These are phyloP conservation scores for Hypoxylon fuscum DNA, from an alignment of 495 filamentous ascomycete species.

Conservation along the genomic window DNA sequence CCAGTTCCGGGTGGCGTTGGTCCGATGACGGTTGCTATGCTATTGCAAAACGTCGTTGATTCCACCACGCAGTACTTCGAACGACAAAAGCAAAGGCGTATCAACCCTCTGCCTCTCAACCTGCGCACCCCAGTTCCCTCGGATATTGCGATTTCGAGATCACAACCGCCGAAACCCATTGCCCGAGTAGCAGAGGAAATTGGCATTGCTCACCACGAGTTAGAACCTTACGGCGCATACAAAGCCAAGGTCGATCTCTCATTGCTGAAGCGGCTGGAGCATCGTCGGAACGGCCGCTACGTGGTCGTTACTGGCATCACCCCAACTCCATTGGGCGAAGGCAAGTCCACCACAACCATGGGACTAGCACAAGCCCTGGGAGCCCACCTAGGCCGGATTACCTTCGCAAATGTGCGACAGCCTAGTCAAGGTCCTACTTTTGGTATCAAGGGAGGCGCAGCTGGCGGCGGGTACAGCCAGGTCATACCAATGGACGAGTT, in stretches of 20 bases:
- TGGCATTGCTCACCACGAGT: slow-evolving; percentile 82
- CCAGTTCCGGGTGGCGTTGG: slow-evolving; percentile 97
- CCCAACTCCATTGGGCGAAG: slow-evolving; percentile 96
- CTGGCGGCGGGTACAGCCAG: slow-evolving; percentile 96
- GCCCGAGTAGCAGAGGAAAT: slow-evolving; percentile 84
- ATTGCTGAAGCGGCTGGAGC: slow-evolving; percentile 81
- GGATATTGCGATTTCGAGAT: slow-evolving; percentile 90
- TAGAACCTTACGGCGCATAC: slow-evolving; percentile 92
- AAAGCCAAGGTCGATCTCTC: slow-evolving; percentile 93
- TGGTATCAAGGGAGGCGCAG: slow-evolving; percentile 97
- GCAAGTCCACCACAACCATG: slow-evolving; percentile 98
- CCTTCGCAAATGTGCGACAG: slow-evolving; percentile 96
- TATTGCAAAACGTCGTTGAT: slow-evolving; percentile 91
- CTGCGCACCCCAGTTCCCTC: slow-evolving; percentile 82
- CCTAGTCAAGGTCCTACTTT: slow-evolving; percentile 98
- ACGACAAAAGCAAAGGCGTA: slow-evolving; percentile 76
- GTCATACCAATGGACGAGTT: slow-evolving; percentile 99
- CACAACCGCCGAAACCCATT: slow-evolving; percentile 90
- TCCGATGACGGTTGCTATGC: slow-evolving; percentile 98
- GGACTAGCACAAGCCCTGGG: slow-evolving; percentile 94
- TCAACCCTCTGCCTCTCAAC: slow-evolving; percentile 81
- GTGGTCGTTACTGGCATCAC: slow-evolving; percentile 95
- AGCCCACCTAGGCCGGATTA: slow-evolving; percentile 84
- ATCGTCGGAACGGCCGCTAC: slow-evolving; percentile 89
- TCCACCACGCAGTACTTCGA: slow-evolving; percentile 84